Percentiles rank a stretch among this genome's conserved stretches.
Evolutionary conservation across 305 asterid species (phyloP).

Genomic region (Salvia sclarea): DNA sequence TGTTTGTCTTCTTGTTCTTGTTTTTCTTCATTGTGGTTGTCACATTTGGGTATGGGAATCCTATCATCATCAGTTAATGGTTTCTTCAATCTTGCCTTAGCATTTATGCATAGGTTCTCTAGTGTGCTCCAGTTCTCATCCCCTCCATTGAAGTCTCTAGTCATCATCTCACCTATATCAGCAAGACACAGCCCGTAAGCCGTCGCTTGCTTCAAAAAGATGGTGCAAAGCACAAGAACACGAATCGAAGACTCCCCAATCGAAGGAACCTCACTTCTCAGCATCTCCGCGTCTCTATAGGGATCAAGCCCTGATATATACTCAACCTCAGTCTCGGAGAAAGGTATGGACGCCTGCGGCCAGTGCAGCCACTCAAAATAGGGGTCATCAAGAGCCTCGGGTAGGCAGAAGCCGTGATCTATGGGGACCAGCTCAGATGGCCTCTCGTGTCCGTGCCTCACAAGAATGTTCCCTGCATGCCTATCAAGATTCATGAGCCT

Average conservation of each 20-base stretch:
- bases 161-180: conserved; percentile 89
- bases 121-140: conserved; percentile 65
- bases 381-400: conserved; percentile 82
- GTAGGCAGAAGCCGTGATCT: conserved; percentile 88
- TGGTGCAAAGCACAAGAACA: conserved; percentile 74
- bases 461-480: conserved; percentile 84
- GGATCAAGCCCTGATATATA: conserved; percentile 74
- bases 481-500: conserved; percentile 84
- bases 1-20: conserved; percentile 32
- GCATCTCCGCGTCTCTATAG: conserved; percentile 63
- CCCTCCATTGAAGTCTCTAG: conserved; percentile 61
- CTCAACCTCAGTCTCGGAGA: conserved; percentile 66
- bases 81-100: conserved; percentile 47
- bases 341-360: conserved; percentile 85
- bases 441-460: conserved; percentile 54
- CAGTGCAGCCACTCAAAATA: conserved; percentile 90
- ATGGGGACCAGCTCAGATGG: conserved; percentile 77
- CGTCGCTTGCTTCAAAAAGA: conserved; percentile 64
- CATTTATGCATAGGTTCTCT: conserved; percentile 63
- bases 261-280: conserved; percentile 61
- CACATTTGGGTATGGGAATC: neutral
- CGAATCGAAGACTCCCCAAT: conserved; percentile 69
- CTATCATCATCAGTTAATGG: conserved; percentile 28
- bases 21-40: conserved; percentile 22
- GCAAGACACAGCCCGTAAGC: conserved; percentile 65